These are phyloP conservation scores for Fusarium mexicanum DNA, from an alignment of 2,329 filamentous ascomycete genomes.

Conservation along the genomic window DNA sequence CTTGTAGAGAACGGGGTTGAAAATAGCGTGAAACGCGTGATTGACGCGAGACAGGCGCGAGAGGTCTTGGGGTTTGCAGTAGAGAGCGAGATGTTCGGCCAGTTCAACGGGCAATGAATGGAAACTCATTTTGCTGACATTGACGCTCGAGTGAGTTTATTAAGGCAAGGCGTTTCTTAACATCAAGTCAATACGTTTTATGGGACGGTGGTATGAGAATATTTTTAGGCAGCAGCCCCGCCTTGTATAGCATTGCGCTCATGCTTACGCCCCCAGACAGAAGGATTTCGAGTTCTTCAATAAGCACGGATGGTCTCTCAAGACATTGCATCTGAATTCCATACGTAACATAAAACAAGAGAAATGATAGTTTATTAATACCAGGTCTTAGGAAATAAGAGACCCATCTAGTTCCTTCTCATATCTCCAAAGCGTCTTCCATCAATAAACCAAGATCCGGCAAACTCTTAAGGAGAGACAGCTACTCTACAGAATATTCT, in stretches of 20 bases:
- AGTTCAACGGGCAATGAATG: not conserved
- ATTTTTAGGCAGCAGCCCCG: not conserved
- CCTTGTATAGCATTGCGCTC: not conserved
- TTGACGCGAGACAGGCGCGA: not conserved
- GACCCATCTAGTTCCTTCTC: not conserved
- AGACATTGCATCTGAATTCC: not conserved
- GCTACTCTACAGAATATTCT: not conserved
- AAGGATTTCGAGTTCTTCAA: not conserved
- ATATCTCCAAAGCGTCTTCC: accelerated
- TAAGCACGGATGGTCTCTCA: not conserved
- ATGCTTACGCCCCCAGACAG: not conserved
- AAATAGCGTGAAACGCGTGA: not conserved
- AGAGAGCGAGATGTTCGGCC: not conserved
- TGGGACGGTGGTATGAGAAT: not conserved
- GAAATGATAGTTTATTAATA: accelerated
- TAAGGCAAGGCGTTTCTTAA: accelerated
- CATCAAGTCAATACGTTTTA: not conserved
- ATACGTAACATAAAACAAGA: not conserved
- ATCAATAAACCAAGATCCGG: not conserved
- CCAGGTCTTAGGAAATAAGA: accelerated
- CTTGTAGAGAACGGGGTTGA: not conserved
- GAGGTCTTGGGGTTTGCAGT: not conserved
- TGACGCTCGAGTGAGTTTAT: accelerated
- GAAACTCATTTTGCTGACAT: not conserved
- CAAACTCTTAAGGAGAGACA: too few relatives aligned